Evolutionary conservation across 164 flowering plant genomes (phyloP).

Genomic region (Taxillus chinensis): DNA sequence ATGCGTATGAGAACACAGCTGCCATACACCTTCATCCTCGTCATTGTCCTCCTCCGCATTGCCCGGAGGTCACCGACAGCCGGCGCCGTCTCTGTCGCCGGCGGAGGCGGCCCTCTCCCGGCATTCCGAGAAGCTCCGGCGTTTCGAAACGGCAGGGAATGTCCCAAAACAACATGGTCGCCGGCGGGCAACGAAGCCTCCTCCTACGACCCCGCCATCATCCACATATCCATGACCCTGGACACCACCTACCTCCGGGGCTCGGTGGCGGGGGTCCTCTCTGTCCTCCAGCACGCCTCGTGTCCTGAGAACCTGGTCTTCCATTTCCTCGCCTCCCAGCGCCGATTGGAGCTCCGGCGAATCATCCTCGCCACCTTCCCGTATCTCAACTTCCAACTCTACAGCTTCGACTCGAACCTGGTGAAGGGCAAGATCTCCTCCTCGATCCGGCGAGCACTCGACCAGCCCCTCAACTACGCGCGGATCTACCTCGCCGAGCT

Average conservation of each 20-base stretch:
- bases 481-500: constrained; percentile 63
- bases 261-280: constrained; percentile 63
- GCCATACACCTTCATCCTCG: not conserved
- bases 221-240: constrained; percentile 73
- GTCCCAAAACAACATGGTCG: constrained; percentile 21
- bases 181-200: not conserved
- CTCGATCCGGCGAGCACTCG: constrained; percentile 61
- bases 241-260: constrained; percentile 78
- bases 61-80: not conserved
- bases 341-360: constrained; percentile 26
- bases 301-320: constrained; percentile 68
- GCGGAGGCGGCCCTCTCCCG: constrained; percentile 13
- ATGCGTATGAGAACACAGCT: no score
- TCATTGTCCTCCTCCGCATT: not conserved
- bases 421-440: constrained; percentile 48
- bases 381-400: constrained; percentile 43
- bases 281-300: constrained; percentile 67
- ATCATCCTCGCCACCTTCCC: constrained; percentile 52
- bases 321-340: constrained; percentile 47
- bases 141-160: constrained; percentile 50
- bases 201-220: constrained; percentile 19
- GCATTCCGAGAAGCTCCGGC: constrained; percentile 59
- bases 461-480: constrained; percentile 73
- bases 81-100: not conserved
- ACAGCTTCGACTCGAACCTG: constrained; percentile 38